Evolutionary conservation across 2,329 filamentous ascomycete genomes (phyloP), one percentile per base, ranked within the genome.

Genomic region (Chrysoporthe deuterocubensis): DNA sequence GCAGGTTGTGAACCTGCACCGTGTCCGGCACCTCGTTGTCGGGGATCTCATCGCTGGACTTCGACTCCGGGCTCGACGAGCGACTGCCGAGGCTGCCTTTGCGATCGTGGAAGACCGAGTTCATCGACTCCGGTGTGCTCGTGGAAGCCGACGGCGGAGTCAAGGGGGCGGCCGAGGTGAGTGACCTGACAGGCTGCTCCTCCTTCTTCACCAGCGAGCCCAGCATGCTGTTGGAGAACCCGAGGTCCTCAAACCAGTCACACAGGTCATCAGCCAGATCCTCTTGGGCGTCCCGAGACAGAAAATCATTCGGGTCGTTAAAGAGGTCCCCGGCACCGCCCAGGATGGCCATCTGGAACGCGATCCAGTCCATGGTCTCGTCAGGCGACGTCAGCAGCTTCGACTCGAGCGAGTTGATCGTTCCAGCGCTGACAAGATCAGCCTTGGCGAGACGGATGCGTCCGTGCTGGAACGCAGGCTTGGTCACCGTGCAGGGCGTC

Each of bases 271-370:
- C 81, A 4, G 77, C 74, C 66, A 69, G 54, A n/a, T 70, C 66
- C 48, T 70, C 68, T 18, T 70, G 66, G 4, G 72, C 73, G 13
- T 72, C 68, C 14, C 68, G 76, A 6, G 76, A 78, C 14, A 80
- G 76, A 58, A 77, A 80, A 71, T 82, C 80, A 60, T 79, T 77
- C 21, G 78, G 77, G 62, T 84, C 84, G 21, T 64, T 77, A 63
- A 81, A 79, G 57, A 85, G 79, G 71, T 87, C 85, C 42, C 84
- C 85, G 2, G 84, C 84, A 5, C 85, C 85, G 54, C 87, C 87
- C 0, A 86, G 77, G 62, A 89, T 88, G 18, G 88, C 87, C 82
- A 89, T 88, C 76, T 90, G 87, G 74, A 89, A 90, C 3, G 87
- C 87, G 6, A 84, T 87, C 87, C 87, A 89, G 78, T 90, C 87